Evolutionary conservation across 2,329 filamentous ascomycete genomes (phyloP).

Genomic region (Zarea fungicola): DNA sequence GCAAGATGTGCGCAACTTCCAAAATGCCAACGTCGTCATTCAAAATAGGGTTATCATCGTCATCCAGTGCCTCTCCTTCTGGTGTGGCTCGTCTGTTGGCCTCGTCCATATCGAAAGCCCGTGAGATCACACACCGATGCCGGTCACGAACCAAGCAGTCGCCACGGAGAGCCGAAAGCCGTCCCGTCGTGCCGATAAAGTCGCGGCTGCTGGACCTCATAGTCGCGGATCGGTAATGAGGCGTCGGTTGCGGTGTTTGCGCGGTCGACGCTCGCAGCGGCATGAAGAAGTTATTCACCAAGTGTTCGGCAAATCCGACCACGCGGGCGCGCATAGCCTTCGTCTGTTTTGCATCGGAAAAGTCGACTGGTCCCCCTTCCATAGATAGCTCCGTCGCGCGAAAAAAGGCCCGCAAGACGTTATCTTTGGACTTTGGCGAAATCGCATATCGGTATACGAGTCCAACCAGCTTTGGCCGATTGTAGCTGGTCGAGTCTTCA

Average conservation of each 20-base stretch:
- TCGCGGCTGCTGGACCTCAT: not conserved
- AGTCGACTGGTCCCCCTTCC: not conserved
- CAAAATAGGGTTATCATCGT: not conserved
- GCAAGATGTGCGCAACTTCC: conserved; percentile 18
- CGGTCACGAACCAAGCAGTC: conserved; percentile 9
- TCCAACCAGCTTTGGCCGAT: not conserved
- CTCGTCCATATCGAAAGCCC: too few relatives aligned
- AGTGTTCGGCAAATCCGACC: conserved; percentile 11
- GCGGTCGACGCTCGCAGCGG: conserved; percentile 6
- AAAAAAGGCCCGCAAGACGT: conserved; percentile 12
- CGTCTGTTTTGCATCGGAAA: too few relatives aligned
- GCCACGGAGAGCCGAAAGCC: conserved; percentile 9
- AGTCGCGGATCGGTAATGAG: conserved; percentile 6
- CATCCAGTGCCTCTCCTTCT: too few relatives aligned
- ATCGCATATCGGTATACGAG: not conserved
- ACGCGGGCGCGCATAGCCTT: not conserved
- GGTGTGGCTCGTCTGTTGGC: too few relatives aligned
- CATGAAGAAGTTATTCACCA: conserved; percentile 12
- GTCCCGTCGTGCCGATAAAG: conserved; percentile 6
- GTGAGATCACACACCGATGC: conserved; percentile 14
- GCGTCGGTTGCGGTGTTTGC: conserved; percentile 9
- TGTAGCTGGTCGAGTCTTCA: not conserved
- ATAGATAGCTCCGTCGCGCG: not conserved
- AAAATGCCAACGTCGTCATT: conserved; percentile 6
- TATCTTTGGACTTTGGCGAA: conserved; percentile 5